These are phyloP conservation scores for Leccinellum albellum DNA, from an alignment of 768 basidiomycete species.

Conservation along the genomic window DNA sequence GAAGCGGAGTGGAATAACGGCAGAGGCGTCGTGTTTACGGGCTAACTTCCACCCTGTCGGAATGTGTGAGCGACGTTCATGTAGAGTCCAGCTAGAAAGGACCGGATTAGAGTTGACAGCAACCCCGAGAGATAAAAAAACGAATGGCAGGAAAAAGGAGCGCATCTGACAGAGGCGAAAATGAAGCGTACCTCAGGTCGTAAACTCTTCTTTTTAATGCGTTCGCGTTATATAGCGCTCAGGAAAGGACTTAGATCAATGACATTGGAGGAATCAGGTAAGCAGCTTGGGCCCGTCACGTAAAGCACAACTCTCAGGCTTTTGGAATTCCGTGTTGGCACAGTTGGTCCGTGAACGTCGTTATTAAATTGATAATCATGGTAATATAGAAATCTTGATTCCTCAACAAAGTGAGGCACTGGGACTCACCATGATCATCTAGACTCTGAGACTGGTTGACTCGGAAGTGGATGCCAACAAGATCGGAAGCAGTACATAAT, in stretches of 20 bases:
- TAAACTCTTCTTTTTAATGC: not conserved
- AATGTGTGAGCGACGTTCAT: constrained; percentile 29
- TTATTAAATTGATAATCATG: not conserved
- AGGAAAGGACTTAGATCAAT: no score
- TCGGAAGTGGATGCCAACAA: not conserved
- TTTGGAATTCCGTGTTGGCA: not conserved
- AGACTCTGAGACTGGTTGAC: not conserved
- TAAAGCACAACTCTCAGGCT: no score
- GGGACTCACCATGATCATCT: not conserved
- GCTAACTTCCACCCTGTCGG: constrained; percentile 38
- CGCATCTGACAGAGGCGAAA: constrained; percentile 7
- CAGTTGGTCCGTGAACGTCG: not conserved
- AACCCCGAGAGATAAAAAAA: constrained; percentile 21
- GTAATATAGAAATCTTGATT: not conserved
- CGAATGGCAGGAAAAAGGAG: constrained; percentile 19
- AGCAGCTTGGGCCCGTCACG: not conserved
- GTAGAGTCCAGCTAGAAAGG: constrained; percentile 6
- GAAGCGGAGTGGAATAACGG: constrained; percentile 41
- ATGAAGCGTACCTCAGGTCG: not conserved
- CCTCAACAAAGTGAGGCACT: not conserved
- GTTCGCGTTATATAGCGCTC: not conserved
- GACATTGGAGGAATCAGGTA: no score
- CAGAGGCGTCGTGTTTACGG: constrained; percentile 29
- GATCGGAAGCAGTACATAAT: not conserved
- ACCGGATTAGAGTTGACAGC: constrained; percentile 2